Evolutionary conservation across 2,329 filamentous ascomycete species (phyloP).

Genomic region (Chrysoporthe puriensis): DNA sequence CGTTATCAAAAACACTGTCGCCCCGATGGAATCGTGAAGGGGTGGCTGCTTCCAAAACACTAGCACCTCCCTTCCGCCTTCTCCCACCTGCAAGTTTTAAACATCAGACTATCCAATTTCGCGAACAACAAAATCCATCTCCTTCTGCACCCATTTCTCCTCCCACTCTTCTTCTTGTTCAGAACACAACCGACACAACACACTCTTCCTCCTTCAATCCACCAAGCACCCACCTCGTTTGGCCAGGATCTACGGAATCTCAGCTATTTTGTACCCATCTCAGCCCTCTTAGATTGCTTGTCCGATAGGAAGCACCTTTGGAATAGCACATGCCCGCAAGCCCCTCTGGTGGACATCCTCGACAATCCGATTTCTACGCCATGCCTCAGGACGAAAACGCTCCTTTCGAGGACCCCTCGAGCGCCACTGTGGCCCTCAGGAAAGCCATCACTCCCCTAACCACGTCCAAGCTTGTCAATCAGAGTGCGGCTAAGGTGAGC

Average conservation of each 20-base stretch:
- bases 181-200: not conserved
- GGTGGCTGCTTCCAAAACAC: conserved; percentile 22
- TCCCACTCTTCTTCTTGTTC: conserved; percentile 22
- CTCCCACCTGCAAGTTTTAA: conserved; percentile 19
- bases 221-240: conserved; percentile 16
- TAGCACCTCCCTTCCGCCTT: not conserved
- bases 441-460: conserved; percentile 52
- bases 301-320: conserved; percentile 16
- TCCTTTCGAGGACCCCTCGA: conserved; percentile 19
- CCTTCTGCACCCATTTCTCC: conserved; percentile 1
- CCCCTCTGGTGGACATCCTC: conserved; percentile 12
- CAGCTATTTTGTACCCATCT: conserved; percentile 27
- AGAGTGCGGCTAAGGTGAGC: conserved; percentile 56
- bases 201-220: not conserved
- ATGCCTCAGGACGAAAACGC: conserved; percentile 28
- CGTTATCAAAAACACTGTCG: not conserved
- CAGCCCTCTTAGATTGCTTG: conserved; percentile 20
- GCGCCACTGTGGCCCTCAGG: conserved; percentile 37
- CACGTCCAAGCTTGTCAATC: conserved; percentile 60
- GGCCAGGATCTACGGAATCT: conserved; percentile 26
- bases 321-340: conserved; percentile 21
- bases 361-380: conserved; percentile 8
- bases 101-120: conserved; percentile 1
- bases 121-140: conserved; percentile 4
- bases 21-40: not conserved